phyloP scores from a whole-genome alignment of 805 yeast species.

The Ogataea nitratoaversa region DNA sequence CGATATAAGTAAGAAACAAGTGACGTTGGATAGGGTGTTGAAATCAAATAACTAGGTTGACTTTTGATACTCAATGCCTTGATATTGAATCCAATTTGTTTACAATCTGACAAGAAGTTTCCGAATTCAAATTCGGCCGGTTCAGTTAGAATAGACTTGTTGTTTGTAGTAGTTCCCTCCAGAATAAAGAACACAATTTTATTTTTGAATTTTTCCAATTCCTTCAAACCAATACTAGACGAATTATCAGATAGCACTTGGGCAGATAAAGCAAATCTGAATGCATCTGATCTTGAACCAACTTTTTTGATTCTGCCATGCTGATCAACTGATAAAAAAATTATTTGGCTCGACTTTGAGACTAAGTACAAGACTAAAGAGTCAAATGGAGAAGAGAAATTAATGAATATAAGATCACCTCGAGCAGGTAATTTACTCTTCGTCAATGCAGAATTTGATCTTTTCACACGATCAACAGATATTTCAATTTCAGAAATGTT shows the following conservation, averaged over 20 bases:
- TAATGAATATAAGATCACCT: constrained; percentile 51
- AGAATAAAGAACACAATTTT: constrained; percentile 53
- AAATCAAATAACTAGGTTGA: constrained; percentile 33
- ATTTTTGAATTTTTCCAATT: constrained; percentile 29
- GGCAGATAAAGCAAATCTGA: constrained; percentile 16
- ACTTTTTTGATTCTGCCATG: constrained; percentile 8
- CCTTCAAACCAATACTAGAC: constrained; percentile 3
- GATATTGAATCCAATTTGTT: constrained; percentile 16
- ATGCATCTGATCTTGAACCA: constrained; percentile 11
- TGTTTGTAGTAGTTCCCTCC: constrained; percentile 87
- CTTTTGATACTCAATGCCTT: constrained; percentile 37
- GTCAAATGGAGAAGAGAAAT: constrained; percentile 59
- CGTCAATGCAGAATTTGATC: constrained; percentile 34
- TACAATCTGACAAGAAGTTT: constrained; percentile 6
- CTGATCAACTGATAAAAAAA: constrained; percentile 18
- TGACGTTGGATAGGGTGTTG: constrained; percentile 30
- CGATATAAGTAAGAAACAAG: constrained; percentile 8
- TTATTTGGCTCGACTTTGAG: constrained; percentile 7
- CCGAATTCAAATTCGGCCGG: constrained; percentile 23
- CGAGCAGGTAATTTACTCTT: constrained; percentile 31
- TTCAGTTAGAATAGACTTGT: constrained; percentile 67
- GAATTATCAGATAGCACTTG: constrained; percentile 5
- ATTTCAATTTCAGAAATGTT: constrained; percentile 26
- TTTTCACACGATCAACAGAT: constrained; percentile 47
- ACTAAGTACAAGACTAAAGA: constrained; percentile 32